Percentiles rank a stretch among this genome's conserved stretches.
phyloP scores from a whole-genome alignment of 441 rosid genomes.

The Mallotus repandus region DNA sequence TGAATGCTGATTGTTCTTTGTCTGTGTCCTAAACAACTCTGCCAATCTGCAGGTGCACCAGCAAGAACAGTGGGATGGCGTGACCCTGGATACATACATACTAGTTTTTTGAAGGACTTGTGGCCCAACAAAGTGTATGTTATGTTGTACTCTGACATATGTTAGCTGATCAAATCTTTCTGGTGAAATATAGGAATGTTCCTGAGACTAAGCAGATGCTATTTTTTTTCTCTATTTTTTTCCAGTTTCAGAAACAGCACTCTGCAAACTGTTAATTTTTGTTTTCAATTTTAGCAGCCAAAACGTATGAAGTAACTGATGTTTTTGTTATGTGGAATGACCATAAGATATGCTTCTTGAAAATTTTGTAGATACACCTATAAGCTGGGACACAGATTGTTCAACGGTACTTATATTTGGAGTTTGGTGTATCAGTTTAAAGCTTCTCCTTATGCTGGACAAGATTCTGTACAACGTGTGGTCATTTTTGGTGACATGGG shows the following conservation, averaged over 20 bases:
- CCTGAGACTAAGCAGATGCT: no score
- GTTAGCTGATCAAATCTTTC: no score
- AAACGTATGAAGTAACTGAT: no score
- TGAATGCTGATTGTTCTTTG: background rate
- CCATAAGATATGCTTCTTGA: background rate
- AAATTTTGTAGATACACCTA: constrained; percentile 56
- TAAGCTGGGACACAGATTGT: constrained; percentile 67
- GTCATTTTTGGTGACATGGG: constrained; percentile 94
- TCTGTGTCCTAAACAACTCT: background rate
- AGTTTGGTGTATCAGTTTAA: constrained; percentile 59
- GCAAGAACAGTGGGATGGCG: constrained; percentile 96
- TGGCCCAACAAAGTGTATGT: constrained; percentile 72
- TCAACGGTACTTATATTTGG: constrained; percentile 57
- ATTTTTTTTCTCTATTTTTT: no score
- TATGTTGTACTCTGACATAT: background rate
- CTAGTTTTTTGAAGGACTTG: constrained; percentile 67
- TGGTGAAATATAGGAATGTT: no score
- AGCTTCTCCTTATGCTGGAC: constrained; percentile 86
- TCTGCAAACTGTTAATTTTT: no score
- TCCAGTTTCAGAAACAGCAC: no score
- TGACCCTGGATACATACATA: constrained; percentile 88
- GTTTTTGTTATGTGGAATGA: background rate
- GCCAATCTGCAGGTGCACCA: constrained; percentile 50
- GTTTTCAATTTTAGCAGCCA: no score
- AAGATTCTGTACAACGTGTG: constrained; percentile 68